Evolutionary conservation across 2,329 filamentous ascomycete species (phyloP), one percentile per base, ranked within the genome.

Genomic region (Dryadomyces sulphureus): DNA sequence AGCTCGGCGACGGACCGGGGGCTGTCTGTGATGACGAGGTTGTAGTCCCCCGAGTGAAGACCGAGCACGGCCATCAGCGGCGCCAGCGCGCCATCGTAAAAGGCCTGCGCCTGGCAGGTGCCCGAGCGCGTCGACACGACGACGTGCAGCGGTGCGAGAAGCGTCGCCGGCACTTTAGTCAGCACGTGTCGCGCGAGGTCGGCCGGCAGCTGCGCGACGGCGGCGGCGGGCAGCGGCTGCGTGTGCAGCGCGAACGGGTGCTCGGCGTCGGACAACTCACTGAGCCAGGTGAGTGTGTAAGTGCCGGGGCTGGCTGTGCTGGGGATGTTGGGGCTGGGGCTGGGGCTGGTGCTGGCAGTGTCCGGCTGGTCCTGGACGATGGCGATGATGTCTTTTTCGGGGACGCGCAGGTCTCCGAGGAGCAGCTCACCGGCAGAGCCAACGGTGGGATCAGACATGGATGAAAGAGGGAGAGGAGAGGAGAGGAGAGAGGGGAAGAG

Each of bases 41-140:
- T 55, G 55, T 78, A 80, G 9, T 36, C 14, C 24, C 21, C 14
- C 36, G 41, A 6, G 63, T 67, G 2, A 77, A 53, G 2, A 63
- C 54, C 11, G 11, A 4, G 27, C 27, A 4, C 4, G 16, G 54
- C 54, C 40, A 84, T 65, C 1, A 84, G 58, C 1, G 77, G 79
- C 45, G 63, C 60, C 16, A 88, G 55, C 0, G 77, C 67, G 4
- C 60, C 49, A 1, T 72, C 57, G 60, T 73, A 84, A 52, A 82
- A 77, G 1, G 55, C 51, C 25, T 64, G 57, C 0, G 81, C 78
- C 14, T 67, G 65, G 1, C 75, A 71, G 1, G 71, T 72, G 14
- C 84, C 84, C 0, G 84, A 84, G 19, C 66, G 65, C 0, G 72
- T 78, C 1, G 83, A 88, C 17, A 88, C 68, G 20, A 89, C 59